These are phyloP conservation scores for Noccaea caerulescens DNA, from an alignment of 345 rosid species.

Conservation along the genomic window DNA sequence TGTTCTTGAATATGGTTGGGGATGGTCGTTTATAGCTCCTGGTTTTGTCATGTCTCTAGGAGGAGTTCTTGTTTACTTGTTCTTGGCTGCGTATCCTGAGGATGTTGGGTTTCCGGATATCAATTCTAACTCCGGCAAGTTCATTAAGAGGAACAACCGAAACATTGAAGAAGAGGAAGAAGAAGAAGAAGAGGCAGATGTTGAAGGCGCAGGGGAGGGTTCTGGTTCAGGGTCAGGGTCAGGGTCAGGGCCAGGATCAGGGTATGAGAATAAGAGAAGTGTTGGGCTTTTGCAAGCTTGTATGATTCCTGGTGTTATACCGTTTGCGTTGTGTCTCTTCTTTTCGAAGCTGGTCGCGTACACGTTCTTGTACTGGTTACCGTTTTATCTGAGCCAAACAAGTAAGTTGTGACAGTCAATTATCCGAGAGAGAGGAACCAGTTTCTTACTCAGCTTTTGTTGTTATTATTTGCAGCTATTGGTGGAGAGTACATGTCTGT, in stretches of 20 bases:
- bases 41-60: slow-evolving; percentile 71
- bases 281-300: slow-evolving; percentile 88
- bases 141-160: slow-evolving; percentile 47
- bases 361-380: slow-evolving; percentile 91
- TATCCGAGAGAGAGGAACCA: background rate
- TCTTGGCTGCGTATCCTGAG: slow-evolving; percentile 90
- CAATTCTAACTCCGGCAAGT: slow-evolving; percentile 47
- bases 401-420: slow-evolving; percentile 48
- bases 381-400: slow-evolving; percentile 89
- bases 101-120: slow-evolving; percentile 75
- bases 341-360: slow-evolving; percentile 93
- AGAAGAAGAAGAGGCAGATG: slow-evolving; percentile 35
- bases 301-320: slow-evolving; percentile 89
- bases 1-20: slow-evolving; percentile 93
- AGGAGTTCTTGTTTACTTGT: slow-evolving; percentile 75
- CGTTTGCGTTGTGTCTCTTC: slow-evolving; percentile 86
- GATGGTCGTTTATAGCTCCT: slow-evolving; percentile 88
- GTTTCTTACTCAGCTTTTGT: slow-evolving; percentile 14
- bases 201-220: slow-evolving; percentile 31
- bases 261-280: slow-evolving; percentile 59
- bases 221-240: slow-evolving; percentile 33
- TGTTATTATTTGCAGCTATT: slow-evolving; percentile 59
- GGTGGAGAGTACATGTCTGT: slow-evolving; percentile 87
- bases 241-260: slow-evolving; percentile 13
- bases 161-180: slow-evolving; percentile 25